Evolutionary conservation across 2,329 filamentous ascomycete genomes (phyloP), one percentile per base, ranked within the genome.

Genomic region (Calonectria hawksworthii): DNA sequence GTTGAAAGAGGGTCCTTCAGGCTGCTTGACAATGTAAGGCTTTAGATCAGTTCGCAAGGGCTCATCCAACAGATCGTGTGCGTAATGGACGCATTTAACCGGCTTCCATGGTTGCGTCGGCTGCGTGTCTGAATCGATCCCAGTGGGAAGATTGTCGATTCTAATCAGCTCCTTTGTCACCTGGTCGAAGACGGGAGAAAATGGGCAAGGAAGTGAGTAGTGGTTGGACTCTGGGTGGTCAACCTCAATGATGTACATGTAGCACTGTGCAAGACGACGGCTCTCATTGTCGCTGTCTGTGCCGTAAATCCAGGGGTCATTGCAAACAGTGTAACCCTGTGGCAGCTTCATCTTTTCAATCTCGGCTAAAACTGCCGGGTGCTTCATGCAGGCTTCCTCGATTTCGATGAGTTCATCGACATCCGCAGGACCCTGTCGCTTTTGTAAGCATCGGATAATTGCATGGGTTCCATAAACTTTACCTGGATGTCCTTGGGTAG

Each of bases 1-100:
- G 2, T 83, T 75, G 70, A 84, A 84, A 0, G 83, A 84, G 0
- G 82, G 79, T 3, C 83, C 83, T 26, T 83, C 79, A 0, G 82
- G 83, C 70, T 84, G 83, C 1, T 78, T 68, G 1, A 84, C 76
- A 1, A 80, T 79, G 44, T 83, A 82, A 0, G 83, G 81, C 66
- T 80, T 83, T n/a, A 83, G 81, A n/a, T 75, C 73, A 3, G 52
- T 65, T 8, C 73, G 52, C 4, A 65, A 16, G n/a, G 63, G 70
- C 30, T 66, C 32, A 32, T 64, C 56, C 50, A 65, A 36, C 36
- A 72, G 30, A 23, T 72, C 70, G 30, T 72, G 70, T 1, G 61
- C 61, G 23, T 72, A 64, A 14, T 64, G 47, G 10, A 72, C 59
- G 47, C 26, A 56, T 38, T 44, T 47, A 18, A 72, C 70, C 9